Percentiles rank a stretch among this genome's conserved stretches.
phyloP scores from a whole-genome alignment of 2,329 filamentous ascomycete species.

The Bipolaris gigantea region DNA sequence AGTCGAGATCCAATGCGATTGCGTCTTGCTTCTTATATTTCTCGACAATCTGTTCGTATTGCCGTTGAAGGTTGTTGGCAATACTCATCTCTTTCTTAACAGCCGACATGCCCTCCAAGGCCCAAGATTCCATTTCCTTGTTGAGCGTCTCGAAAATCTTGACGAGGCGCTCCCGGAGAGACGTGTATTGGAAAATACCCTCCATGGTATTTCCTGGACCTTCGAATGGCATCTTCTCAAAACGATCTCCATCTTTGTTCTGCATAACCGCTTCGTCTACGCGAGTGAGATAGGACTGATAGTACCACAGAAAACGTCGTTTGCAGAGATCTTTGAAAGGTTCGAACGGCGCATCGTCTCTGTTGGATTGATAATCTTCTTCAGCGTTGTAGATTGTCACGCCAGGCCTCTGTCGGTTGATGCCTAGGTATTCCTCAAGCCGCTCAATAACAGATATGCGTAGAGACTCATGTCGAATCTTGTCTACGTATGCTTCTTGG shows the following conservation, averaged over 20 bases:
- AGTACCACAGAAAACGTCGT: constrained; percentile 93
- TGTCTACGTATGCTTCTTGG: constrained; percentile 75
- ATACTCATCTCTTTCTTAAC: constrained; percentile 71
- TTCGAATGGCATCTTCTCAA: constrained; percentile 89
- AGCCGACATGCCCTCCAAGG: constrained; percentile 64
- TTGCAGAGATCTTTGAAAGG: constrained; percentile 92
- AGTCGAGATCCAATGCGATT: constrained; percentile 71
- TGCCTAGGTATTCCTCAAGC: constrained; percentile 75
- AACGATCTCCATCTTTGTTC: constrained; percentile 64
- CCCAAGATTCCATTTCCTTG: constrained; percentile 73
- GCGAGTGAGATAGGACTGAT: constrained; percentile 76
- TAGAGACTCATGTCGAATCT: constrained; percentile 91
- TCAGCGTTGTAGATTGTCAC: constrained; percentile 55
- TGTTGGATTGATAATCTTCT: constrained; percentile 50
- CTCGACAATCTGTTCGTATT: constrained; percentile 80
- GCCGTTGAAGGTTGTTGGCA: constrained; percentile 77
- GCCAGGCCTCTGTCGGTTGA: constrained; percentile 51
- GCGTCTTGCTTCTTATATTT: constrained; percentile 71
- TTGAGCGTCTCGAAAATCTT: constrained; percentile 71
- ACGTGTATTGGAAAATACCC: constrained; percentile 79
- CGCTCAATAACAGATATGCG: constrained; percentile 84
- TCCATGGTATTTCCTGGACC: constrained; percentile 76
- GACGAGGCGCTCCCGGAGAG: constrained; percentile 69
- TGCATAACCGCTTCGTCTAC: constrained; percentile 66
- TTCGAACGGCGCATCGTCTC: constrained; percentile 68